Evolutionary conservation across 2,329 filamentous ascomycete genomes (phyloP).

Genomic region (Pyrenophora seminiperda): DNA sequence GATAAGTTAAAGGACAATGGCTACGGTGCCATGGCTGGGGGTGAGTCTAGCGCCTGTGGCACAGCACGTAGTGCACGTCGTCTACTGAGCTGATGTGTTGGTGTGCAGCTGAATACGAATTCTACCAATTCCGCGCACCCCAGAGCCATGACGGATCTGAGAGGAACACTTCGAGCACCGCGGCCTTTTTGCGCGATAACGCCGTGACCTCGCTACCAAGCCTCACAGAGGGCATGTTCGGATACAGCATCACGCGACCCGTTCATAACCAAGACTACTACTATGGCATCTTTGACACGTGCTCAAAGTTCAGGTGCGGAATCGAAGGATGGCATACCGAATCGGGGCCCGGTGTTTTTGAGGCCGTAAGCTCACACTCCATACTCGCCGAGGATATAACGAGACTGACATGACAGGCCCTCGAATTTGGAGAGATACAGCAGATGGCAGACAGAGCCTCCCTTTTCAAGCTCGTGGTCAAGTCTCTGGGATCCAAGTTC

Average conservation of each 20-base stretch:
- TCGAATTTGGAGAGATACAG: slow-evolving; percentile 86
- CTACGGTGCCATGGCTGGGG: slow-evolving; percentile 87
- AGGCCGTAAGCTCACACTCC: slow-evolving; percentile 65
- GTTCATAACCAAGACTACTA: slow-evolving; percentile 92
- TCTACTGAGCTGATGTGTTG: slow-evolving; percentile 26
- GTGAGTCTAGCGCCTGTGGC: slow-evolving; percentile 57
- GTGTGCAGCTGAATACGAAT: slow-evolving; percentile 82
- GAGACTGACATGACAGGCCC: slow-evolving; percentile 61
- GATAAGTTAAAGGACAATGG: slow-evolving; percentile 70
- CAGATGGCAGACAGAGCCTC: slow-evolving; percentile 91
- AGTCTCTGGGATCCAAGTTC: slow-evolving; percentile 82
- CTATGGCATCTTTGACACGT: slow-evolving; percentile 83
- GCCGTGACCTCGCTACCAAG: slow-evolving; percentile 74
- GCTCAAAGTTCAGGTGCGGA: slow-evolving; percentile 75
- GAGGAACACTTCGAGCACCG: slow-evolving; percentile 70
- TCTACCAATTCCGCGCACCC: slow-evolving; percentile 85
- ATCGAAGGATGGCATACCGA: slow-evolving; percentile 97
- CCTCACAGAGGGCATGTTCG: slow-evolving; percentile 93
- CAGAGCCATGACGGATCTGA: slow-evolving; percentile 55
- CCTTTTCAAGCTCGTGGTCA: slow-evolving; percentile 94
- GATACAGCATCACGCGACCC: slow-evolving; percentile 85
- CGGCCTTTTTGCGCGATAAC: slow-evolving; percentile 74
- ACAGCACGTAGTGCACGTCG: slow-evolving; percentile 20
- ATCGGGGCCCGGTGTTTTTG: slow-evolving; percentile 90
- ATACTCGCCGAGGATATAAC: neutral